Evolutionary conservation across 352 stramenopile genomes (phyloP).

Genomic region (Pythium phragmitis): DNA sequence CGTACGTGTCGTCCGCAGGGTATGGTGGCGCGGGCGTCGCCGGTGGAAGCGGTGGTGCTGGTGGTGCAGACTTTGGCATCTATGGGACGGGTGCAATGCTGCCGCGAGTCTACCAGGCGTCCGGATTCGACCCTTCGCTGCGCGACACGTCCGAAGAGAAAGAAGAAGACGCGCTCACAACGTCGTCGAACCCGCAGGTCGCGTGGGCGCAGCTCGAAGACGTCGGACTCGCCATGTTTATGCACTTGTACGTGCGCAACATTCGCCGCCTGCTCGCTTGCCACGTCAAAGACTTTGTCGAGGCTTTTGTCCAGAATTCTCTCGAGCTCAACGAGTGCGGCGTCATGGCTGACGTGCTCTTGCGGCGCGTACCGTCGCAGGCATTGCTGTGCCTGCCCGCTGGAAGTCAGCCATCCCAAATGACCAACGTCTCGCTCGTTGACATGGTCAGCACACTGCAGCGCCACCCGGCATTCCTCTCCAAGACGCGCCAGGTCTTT

Average conservation of each 20-base stretch:
- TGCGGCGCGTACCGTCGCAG: conserved; percentile 68
- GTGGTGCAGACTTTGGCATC: conserved; percentile 38
- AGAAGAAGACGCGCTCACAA: conserved; percentile 73
- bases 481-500: conserved; percentile 69
- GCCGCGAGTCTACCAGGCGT: conserved; percentile 80
- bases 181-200: conserved; percentile 66
- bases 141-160: conserved; percentile 58
- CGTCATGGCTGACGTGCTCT: conserved; percentile 74
- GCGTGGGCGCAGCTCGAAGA: conserved; percentile 80
- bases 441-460: conserved; percentile 72
- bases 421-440: conserved; percentile 80
- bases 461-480: conserved; percentile 71
- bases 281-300: conserved; percentile 83
- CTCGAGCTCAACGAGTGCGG: conserved; percentile 78
- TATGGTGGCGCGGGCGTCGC: conserved; percentile 42
- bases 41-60: conserved; percentile 40
- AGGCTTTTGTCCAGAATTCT: conserved; percentile 78
- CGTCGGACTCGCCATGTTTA: conserved; percentile 78
- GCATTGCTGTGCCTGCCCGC: conserved; percentile 69
- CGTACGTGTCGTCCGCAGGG: conserved; percentile 34
- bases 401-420: conserved; percentile 45
- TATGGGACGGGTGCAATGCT: conserved; percentile 69
- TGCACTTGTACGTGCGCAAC: conserved; percentile 86
- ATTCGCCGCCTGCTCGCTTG: conserved; percentile 77
- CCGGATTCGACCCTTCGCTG: conserved; percentile 72